phyloP scores from a whole-genome alignment of 768 basidiomycete species.

The Pholiota conissans region DNA sequence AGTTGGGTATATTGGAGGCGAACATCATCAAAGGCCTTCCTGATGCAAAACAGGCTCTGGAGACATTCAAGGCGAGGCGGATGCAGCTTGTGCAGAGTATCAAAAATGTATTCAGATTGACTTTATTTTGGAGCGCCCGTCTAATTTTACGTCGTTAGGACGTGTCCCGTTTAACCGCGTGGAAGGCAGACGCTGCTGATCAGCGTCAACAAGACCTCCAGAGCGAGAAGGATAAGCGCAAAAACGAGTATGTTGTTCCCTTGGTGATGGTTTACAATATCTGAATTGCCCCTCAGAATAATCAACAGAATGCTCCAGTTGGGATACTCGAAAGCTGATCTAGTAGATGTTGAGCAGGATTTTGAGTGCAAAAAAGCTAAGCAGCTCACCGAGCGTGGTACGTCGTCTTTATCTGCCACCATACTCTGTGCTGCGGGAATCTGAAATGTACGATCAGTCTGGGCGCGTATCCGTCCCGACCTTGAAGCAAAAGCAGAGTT shows the following conservation, averaged over 20 bases:
- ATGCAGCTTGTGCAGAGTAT: constrained; percentile 13
- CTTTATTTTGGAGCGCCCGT: too few species aligned
- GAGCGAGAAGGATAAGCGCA: neutral
- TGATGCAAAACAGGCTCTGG: constrained; percentile 22
- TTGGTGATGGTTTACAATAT: too few species aligned
- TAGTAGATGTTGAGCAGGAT: neutral
- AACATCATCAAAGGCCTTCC: constrained; percentile 12
- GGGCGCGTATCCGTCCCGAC: constrained; percentile 4
- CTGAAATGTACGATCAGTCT: neutral
- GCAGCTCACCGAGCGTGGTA: constrained; percentile 28
- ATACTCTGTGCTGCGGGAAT: too few species aligned
- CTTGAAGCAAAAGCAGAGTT: constrained; percentile 3
- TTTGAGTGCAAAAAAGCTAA: constrained; percentile 1
- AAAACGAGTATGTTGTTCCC: neutral
- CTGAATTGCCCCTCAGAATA: neutral
- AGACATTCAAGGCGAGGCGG: constrained; percentile 22
- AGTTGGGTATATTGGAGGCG: constrained; percentile 12
- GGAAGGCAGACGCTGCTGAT: neutral
- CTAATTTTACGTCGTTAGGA: neutral
- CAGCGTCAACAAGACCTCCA: neutral
- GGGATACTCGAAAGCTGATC: constrained; percentile 6
- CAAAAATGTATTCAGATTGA: constrained; percentile 14
- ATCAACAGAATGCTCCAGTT: constrained; percentile 1
- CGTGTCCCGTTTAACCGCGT: neutral
- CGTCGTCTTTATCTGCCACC: neutral